Evolutionary conservation across 805 yeast genomes (phyloP).

Genomic region (Metschnikowia lunata): DNA sequence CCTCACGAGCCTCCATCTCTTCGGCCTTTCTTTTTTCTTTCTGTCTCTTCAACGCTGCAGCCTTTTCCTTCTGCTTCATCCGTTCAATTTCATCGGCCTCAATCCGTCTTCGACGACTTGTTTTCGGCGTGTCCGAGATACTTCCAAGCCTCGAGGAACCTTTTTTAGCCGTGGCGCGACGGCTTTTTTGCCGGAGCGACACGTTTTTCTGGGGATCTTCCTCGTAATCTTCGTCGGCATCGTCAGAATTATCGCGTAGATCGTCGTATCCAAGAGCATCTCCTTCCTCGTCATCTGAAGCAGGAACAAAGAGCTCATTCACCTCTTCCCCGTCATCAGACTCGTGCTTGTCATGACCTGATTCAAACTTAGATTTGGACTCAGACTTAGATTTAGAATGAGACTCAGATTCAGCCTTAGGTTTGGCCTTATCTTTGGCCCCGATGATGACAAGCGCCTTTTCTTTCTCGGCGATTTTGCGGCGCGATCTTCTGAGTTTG

Average conservation of each 20-base stretch:
- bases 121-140: not conserved
- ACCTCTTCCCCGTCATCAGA: constrained; percentile 6
- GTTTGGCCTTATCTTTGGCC: not conserved
- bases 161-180: not conserved
- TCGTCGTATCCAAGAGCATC: constrained; percentile 9
- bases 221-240: constrained; percentile 12
- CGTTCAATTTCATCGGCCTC: not conserved
- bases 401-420: not conserved
- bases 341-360: not conserved
- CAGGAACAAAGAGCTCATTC: constrained; percentile 13
- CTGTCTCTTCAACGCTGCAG: not conserved
- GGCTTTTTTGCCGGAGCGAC: not conserved
- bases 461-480: not conserved
- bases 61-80: not conserved
- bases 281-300: constrained; percentile 12
- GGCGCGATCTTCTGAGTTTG: not conserved
- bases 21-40: constrained; percentile 1
- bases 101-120: not conserved
- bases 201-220: constrained; percentile 1
- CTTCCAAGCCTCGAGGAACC: constrained; percentile 5
- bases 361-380: too few relatives aligned
- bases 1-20: constrained; percentile 11
- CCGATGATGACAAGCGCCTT: not conserved
- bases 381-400: not conserved
- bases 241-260: constrained; percentile 9